Evolutionary conservation across 129 eudicot genomes (phyloP).

Genomic region (Flaveria sonorensis): DNA sequence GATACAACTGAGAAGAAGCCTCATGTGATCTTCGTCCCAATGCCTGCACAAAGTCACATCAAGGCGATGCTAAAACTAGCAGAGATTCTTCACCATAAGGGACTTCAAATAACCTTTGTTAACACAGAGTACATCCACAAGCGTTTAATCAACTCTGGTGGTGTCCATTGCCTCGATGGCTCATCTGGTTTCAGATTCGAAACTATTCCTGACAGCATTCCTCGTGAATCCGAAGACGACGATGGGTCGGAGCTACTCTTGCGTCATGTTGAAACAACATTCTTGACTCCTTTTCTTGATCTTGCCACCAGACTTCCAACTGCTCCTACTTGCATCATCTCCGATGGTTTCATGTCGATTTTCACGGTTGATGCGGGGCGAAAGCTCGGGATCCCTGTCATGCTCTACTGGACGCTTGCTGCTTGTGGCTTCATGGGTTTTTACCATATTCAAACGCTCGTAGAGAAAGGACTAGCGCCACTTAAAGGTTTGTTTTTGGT

Average conservation of each 20-base stretch:
- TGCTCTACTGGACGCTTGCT: slow-evolving; percentile 32
- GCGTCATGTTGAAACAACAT: not conserved
- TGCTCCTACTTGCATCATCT: slow-evolving; percentile 33
- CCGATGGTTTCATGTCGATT: slow-evolving; percentile 35
- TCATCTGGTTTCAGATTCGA: slow-evolving; percentile 29
- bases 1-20: slow-evolving; percentile 13
- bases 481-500: slow-evolving; percentile 37
- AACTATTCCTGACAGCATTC: slow-evolving; percentile 39
- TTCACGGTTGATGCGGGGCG: slow-evolving; percentile 34
- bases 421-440: slow-evolving; percentile 35
- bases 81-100: slow-evolving; percentile 19
- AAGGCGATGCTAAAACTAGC: slow-evolving; percentile 33
- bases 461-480: slow-evolving; percentile 35
- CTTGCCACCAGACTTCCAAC: slow-evolving; percentile 27
- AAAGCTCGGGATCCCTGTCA: slow-evolving; percentile 33
- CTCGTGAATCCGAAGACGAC: slow-evolving; percentile 20
- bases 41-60: slow-evolving; percentile 32
- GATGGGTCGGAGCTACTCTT: slow-evolving; percentile 21
- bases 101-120: slow-evolving; percentile 1
- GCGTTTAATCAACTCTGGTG: slow-evolving; percentile 27
- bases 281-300: slow-evolving; percentile 32
- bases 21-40: slow-evolving; percentile 27
- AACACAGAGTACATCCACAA: slow-evolving; percentile 6
- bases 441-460: slow-evolving; percentile 16
- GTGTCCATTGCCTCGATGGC: slow-evolving; percentile 28